Conservation (phyloP, 1,284 basidiomycete genomes). For the Ceratobasidium theobromae region DNA sequence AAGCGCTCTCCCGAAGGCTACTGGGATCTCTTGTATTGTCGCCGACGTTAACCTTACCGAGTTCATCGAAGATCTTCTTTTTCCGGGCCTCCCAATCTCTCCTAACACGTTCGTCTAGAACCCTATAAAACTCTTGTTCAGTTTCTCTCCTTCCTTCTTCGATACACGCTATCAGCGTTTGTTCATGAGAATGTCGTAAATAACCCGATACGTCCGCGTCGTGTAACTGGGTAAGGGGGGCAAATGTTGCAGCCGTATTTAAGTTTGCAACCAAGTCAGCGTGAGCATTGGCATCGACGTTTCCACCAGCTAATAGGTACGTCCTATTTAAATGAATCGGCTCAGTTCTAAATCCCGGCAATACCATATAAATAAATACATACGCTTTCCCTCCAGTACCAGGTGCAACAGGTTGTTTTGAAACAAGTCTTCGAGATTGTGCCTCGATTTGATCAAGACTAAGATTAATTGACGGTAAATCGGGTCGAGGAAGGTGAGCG, state of each 20-base stretch:
- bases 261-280: conserved; percentile 78
- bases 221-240: conserved; percentile 83
- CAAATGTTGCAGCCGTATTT: conserved; percentile 83
- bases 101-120: conserved; percentile 72
- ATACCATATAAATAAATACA: conserved; percentile 42
- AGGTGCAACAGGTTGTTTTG: conserved; percentile 62
- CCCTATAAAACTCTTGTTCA: conserved; percentile 80
- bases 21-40: conserved; percentile 34
- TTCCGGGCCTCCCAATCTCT: conserved; percentile 90
- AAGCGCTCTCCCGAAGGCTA: conserved; percentile 34
- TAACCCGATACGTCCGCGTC: conserved; percentile 90
- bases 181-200: conserved; percentile 88
- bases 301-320: conserved; percentile 84
- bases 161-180: conserved; percentile 90
- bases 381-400: conserved; percentile 73
- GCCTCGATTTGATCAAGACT: conserved; percentile 91
- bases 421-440: conserved; percentile 77
- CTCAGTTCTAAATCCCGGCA: neutral
- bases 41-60: conserved; percentile 56
- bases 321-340: conserved; percentile 52
- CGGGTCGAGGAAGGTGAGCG: conserved; percentile 70
- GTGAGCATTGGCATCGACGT: conserved; percentile 81
- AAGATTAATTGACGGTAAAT: conserved; percentile 82
- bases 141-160: conserved; percentile 87
- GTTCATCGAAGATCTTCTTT: conserved; percentile 85